Evolutionary conservation across 1,284 basidiomycete species (phyloP), one percentile per base, ranked within the genome.

Genomic region (Austroboletus niveus): DNA sequence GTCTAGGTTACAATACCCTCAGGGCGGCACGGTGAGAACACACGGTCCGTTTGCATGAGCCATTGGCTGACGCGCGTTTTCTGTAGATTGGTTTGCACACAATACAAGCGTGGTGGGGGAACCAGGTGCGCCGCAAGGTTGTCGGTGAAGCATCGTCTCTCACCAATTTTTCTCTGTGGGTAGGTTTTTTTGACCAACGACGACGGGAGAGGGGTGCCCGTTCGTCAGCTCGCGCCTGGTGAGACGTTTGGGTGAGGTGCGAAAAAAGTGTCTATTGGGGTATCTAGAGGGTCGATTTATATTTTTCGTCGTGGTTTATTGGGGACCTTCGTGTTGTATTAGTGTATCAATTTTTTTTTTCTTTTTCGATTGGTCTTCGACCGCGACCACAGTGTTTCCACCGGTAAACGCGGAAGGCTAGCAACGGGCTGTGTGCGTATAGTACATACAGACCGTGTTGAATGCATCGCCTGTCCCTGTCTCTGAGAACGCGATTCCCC

Each of bases 101-200:
- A 22, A 66, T 84, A 47, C 62, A 65, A 20, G 59, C 49, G 1
- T 84, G 81, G 81, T 82, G 79, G 80, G 80, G 80, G 8, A 82
- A 81, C 56, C 76, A 68, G 7, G 69, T 67, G 39, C 43, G 39
- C 22, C 22, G 9, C 17, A 24, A 24, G 8, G 8, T 5, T 7
- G 22, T 20, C 39, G 5, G 60, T 1, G 22, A 24, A 24, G 4
- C 22, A 24, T 5, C 22, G 22, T n/a, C 22, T 24, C 22, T 24
- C 22, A 24, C 5, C 22, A 24, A 38, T 35, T n/a, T n/a, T 42
- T 9, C 17, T 11, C 17, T 11, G 15, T 14, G 20, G 1, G 2
- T 29, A 59, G 63, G 70, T 71, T 46, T 78, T 51, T 56, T 62
- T 4, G 42, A 55, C 46, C 1, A 74, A 72, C n/a, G 73, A 70